These are phyloP conservation scores for Fistulifera solaris DNA, from an alignment of 108 stramenopile genomes.

Conservation along the genomic window DNA sequence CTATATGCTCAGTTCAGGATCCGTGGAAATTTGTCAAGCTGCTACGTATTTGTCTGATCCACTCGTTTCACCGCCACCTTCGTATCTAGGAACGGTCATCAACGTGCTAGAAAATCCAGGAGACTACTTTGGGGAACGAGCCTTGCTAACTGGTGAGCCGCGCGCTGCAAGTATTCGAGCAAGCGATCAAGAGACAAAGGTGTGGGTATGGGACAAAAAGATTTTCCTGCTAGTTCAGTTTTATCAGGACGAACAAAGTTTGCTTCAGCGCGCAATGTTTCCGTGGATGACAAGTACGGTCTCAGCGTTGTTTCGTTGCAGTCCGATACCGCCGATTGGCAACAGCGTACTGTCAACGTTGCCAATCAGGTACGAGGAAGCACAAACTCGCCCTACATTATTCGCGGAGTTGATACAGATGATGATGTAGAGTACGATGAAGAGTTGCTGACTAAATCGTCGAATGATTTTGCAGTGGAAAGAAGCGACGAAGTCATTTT, in stretches of 20 bases:
- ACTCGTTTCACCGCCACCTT: slow-evolving; percentile 45
- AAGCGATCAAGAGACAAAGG: slow-evolving; percentile 30
- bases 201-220: slow-evolving; percentile 65
- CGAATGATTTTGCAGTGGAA: not conserved
- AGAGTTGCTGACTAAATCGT: not conserved
- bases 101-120: slow-evolving; percentile 46
- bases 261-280: slow-evolving; percentile 28
- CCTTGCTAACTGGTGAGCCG: slow-evolving; percentile 82
- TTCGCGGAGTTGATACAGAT: slow-evolving; percentile 65
- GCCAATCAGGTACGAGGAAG: slow-evolving; percentile 47
- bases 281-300: slow-evolving; percentile 57
- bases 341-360: slow-evolving; percentile 31
- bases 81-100: slow-evolving; percentile 65
- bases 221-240: slow-evolving; percentile 57
- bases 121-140: slow-evolving; percentile 87
- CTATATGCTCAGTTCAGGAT: slow-evolving; percentile 74
- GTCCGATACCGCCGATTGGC: slow-evolving; percentile 29
- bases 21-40: slow-evolving; percentile 74
- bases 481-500: slow-evolving; percentile 11
- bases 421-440: slow-evolving; percentile 23
- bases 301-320: slow-evolving; percentile 42
- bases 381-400: slow-evolving; percentile 35
- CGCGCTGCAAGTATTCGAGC: slow-evolving; percentile 84
- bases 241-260: slow-evolving; percentile 48
- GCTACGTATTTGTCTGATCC: slow-evolving; percentile 75